phyloP scores from a whole-genome alignment of 1,139 yeast genomes.

The Magnusiomyces tetraspermus region DNA sequence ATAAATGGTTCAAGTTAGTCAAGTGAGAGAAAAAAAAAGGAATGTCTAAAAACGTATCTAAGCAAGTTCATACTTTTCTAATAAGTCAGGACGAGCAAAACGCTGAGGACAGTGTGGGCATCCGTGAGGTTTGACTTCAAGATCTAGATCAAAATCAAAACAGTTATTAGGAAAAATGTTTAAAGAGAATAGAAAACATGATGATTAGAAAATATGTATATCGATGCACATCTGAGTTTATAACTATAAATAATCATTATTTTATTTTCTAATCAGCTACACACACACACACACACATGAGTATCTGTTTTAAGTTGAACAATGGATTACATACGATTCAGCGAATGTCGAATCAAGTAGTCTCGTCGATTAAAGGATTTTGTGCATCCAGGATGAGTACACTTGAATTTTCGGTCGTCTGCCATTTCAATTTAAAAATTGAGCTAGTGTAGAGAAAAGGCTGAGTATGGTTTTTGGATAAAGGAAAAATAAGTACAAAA shows the following conservation, averaged over 20 bases:
- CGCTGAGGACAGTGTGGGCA: slow-evolving; percentile 25
- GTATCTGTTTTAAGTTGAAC: no score
- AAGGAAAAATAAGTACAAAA: neutral
- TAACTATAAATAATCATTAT: no score
- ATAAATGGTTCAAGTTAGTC: neutral
- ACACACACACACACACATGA: no score
- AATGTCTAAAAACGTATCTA: neutral
- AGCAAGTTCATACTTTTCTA: slow-evolving; percentile 20
- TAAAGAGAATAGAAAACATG: no score
- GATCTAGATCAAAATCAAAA: slow-evolving; percentile 13
- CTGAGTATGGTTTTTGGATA: neutral
- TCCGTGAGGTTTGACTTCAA: slow-evolving; percentile 24
- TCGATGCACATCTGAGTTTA: no score
- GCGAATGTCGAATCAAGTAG: slow-evolving; percentile 32
- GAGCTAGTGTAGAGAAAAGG: no score
- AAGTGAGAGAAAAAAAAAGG: neutral
- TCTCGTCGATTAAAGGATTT: slow-evolving; percentile 32
- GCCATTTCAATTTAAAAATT: no score
- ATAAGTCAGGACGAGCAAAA: slow-evolving; percentile 26
- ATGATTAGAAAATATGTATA: no score
- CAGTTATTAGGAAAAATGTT: neutral
- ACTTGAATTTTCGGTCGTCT: slow-evolving; percentile 18
- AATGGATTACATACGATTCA: slow-evolving; percentile 27
- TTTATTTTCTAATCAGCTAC: no score
- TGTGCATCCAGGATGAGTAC: slow-evolving; percentile 27